These are phyloP conservation scores for Pseudocercospora vitis DNA, from an alignment of 2,329 filamentous ascomycete species.

Conservation along the genomic window DNA sequence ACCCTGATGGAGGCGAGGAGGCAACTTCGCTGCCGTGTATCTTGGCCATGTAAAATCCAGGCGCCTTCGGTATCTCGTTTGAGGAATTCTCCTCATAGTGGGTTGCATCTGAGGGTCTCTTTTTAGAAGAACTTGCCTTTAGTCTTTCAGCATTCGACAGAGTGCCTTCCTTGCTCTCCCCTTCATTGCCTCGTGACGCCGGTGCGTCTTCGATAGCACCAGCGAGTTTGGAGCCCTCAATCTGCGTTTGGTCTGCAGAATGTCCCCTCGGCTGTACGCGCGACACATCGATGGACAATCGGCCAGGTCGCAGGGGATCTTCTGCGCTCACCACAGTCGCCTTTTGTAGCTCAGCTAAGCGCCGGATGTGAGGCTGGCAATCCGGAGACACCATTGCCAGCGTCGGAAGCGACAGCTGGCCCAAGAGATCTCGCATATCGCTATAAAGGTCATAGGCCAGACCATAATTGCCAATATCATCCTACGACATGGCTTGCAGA, in stretches of 20 bases:
- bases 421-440: background rate
- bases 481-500: conserved; percentile 3
- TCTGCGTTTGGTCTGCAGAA: too few species aligned
- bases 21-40: background rate
- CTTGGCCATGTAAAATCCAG: background rate
- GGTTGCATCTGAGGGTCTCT: background rate
- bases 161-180: background rate
- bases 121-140: background rate
- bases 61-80: background rate
- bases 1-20: background rate
- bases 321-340: background rate
- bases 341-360: background rate
- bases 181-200: background rate
- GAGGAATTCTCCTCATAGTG: background rate
- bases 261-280: background rate
- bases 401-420: background rate
- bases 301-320: background rate
- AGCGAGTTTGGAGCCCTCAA: background rate
- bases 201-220: background rate
- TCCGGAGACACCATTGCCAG: background rate
- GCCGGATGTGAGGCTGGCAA: background rate
- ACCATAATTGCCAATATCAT: background rate
- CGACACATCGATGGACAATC: background rate
- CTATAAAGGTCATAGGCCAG: conserved; percentile 1
- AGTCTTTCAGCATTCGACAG: background rate